phyloP scores from a whole-genome alignment of 2,329 filamentous ascomycete genomes.

The Stemphylium vesicarium region DNA sequence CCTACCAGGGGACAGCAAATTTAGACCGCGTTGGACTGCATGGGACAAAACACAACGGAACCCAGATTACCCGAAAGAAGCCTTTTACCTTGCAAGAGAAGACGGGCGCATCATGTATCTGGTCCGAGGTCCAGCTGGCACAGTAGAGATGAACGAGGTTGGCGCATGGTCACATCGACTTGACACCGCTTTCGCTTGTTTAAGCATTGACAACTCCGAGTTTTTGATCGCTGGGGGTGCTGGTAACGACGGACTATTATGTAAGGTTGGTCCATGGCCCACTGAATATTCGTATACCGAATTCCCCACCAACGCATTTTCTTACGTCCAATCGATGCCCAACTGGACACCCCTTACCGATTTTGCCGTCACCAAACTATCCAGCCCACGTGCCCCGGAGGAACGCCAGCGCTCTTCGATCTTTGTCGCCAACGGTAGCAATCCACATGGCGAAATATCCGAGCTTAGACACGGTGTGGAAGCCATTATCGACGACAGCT shows the following conservation, averaged over 20 bases:
- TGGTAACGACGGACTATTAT: conserved; percentile 77
- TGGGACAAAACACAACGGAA: conserved; percentile 81
- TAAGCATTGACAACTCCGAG: conserved; percentile 59
- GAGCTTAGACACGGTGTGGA: conserved; percentile 53
- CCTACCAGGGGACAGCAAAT: conserved; percentile 44
- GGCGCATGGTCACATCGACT: conserved; percentile 73
- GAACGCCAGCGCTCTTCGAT: conserved; percentile 33
- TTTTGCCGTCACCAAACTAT: conserved; percentile 42
- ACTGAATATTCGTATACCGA: conserved; percentile 57
- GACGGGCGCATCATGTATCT: conserved; percentile 81
- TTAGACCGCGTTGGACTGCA: conserved; percentile 73
- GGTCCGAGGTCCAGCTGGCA: conserved; percentile 61
- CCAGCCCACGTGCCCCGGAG: conserved; percentile 25
- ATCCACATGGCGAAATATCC: conserved; percentile 53
- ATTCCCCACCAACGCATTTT: conserved; percentile 47
- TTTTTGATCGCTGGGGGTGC: conserved; percentile 81
- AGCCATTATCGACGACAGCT: conserved; percentile 41
- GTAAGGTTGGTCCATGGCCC: conserved; percentile 64
- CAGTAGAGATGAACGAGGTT: conserved; percentile 52
- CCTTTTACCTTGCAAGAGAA: conserved; percentile 85
- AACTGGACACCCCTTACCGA: conserved; percentile 65
- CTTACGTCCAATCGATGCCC: conserved; percentile 66
- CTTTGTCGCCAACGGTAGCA: conserved; percentile 53
- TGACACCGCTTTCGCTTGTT: conserved; percentile 78
- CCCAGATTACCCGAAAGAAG: conserved; percentile 67